These are phyloP conservation scores for Aspergillus sclerotialis DNA, from an alignment of 2,329 filamentous ascomycete genomes.

Conservation along the genomic window DNA sequence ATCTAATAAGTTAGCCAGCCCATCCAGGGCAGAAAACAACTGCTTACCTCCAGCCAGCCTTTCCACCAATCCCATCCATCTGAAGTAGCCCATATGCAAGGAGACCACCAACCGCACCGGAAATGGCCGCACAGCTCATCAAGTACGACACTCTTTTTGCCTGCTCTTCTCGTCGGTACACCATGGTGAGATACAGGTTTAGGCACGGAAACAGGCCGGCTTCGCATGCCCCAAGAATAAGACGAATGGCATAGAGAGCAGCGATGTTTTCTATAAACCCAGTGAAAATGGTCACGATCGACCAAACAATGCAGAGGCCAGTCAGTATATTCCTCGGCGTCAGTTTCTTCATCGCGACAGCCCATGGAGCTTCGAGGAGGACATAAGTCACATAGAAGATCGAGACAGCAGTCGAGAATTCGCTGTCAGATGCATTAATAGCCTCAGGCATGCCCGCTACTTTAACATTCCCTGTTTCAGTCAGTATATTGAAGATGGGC, in stretches of 20 bases:
- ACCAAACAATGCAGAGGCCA: constrained; percentile 40
- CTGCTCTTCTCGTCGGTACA: constrained; percentile 35
- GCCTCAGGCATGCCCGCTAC: constrained; percentile 42
- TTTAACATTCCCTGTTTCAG: constrained; percentile 39
- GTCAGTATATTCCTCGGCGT: constrained; percentile 37
- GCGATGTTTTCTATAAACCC: constrained; percentile 41
- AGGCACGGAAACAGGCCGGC: constrained; percentile 35
- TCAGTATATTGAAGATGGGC: background rate
- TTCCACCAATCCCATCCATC: constrained; percentile 42
- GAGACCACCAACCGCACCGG: constrained; percentile 34
- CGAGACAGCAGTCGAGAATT: constrained; percentile 44
- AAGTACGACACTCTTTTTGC: constrained; percentile 36
- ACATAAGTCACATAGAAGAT: constrained; percentile 50
- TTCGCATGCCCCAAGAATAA: constrained; percentile 33
- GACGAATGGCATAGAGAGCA: constrained; percentile 33
- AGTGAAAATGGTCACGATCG: constrained; percentile 42
- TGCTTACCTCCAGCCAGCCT: constrained; percentile 41
- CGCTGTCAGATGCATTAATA: constrained; percentile 33
- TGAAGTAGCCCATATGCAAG: constrained; percentile 32
- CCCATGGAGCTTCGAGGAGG: constrained; percentile 42
- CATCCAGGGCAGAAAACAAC: no score
- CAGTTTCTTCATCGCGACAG: constrained; percentile 43
- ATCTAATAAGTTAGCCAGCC: constrained; percentile 17
- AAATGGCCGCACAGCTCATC: constrained; percentile 33
- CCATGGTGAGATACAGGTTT: constrained; percentile 35